A percentile compares a stretch with the other conserved stretches of the same genome.
These are phyloP conservation scores for Nicotiana obtusifolia DNA, from an alignment of 257 asterid species.

Conservation along the genomic window DNA sequence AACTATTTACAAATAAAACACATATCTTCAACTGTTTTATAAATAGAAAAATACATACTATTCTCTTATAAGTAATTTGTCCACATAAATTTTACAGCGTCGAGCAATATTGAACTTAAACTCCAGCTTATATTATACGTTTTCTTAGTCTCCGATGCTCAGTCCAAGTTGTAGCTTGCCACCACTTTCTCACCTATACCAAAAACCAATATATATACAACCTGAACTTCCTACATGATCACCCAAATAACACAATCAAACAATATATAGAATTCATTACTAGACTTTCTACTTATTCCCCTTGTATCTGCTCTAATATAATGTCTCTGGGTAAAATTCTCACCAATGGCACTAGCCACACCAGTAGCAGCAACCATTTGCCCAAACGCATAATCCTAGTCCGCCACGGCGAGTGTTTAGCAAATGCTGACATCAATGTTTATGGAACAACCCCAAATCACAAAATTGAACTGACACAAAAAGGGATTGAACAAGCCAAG, in stretches of 20 bases:
- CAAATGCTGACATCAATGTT: slow-evolving; percentile 13
- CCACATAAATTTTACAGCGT: no score
- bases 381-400: slow-evolving; percentile 33
- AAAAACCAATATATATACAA: neutral
- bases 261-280: neutral
- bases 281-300: neutral
- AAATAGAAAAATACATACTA: no score
- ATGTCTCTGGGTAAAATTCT: neutral
- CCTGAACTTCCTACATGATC: neutral
- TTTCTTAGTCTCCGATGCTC: neutral
- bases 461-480: slow-evolving; percentile 16
- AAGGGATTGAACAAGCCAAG: slow-evolving; percentile 22
- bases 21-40: no score
- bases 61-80: no score
- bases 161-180: neutral
- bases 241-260: neutral
- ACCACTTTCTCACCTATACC: neutral
- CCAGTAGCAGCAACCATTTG: neutral
- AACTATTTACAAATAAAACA: no score
- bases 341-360: neutral
- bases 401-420: slow-evolving; percentile 31
- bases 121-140: no score
- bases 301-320: neutral
- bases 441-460: slow-evolving; percentile 16
- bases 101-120: no score